These are phyloP conservation scores for Dactylellina parvicollis DNA, from an alignment of 2,329 filamentous ascomycete genomes.

Conservation along the genomic window DNA sequence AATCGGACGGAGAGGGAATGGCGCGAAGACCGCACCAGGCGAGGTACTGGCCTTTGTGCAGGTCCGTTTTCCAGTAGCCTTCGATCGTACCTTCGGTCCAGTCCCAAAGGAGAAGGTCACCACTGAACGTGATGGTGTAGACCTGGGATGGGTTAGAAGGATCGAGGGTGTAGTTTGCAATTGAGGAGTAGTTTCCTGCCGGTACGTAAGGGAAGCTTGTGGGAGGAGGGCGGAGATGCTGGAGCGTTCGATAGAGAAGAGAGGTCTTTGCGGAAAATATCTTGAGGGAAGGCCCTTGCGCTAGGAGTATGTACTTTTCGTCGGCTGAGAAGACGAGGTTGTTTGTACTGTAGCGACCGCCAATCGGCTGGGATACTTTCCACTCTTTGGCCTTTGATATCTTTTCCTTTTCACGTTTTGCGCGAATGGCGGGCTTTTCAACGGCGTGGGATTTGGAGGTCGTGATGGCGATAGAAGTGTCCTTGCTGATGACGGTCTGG, in stretches of 20 bases:
- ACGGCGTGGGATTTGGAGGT: slow-evolving; percentile 7
- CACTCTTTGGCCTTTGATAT: slow-evolving; percentile 61
- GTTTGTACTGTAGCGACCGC: slow-evolving; percentile 53
- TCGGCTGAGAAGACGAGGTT: slow-evolving; percentile 31
- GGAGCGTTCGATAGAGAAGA: slow-evolving; percentile 77
- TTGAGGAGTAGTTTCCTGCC: slow-evolving; percentile 61
- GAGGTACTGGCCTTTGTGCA: slow-evolving; percentile 68
- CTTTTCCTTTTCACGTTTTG: slow-evolving; percentile 30
- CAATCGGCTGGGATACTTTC: slow-evolving; percentile 71
- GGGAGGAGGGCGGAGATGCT: slow-evolving; percentile 40
- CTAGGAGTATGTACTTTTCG: slow-evolving; percentile 75
- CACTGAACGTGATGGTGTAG: slow-evolving; percentile 67
- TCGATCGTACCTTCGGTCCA: slow-evolving; percentile 65
- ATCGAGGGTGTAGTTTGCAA: slow-evolving; percentile 68
- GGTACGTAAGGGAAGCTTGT: slow-evolving; percentile 58
- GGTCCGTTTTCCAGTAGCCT: slow-evolving; percentile 48
- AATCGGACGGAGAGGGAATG: slow-evolving; percentile 58
- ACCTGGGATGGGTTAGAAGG: slow-evolving; percentile 65
- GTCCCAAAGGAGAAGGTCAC: slow-evolving; percentile 69
- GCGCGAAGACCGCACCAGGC: slow-evolving; percentile 73
- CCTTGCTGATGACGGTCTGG: slow-evolving; percentile 13
- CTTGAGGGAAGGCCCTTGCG: slow-evolving; percentile 78
- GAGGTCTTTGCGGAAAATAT: slow-evolving; percentile 85
- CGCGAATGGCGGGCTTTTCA: slow-evolving; percentile 41
- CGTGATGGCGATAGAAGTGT: slow-evolving; percentile 10